Evolutionary conservation across 2,329 filamentous ascomycete genomes (phyloP).

Genomic region (Penicillium sp.): DNA sequence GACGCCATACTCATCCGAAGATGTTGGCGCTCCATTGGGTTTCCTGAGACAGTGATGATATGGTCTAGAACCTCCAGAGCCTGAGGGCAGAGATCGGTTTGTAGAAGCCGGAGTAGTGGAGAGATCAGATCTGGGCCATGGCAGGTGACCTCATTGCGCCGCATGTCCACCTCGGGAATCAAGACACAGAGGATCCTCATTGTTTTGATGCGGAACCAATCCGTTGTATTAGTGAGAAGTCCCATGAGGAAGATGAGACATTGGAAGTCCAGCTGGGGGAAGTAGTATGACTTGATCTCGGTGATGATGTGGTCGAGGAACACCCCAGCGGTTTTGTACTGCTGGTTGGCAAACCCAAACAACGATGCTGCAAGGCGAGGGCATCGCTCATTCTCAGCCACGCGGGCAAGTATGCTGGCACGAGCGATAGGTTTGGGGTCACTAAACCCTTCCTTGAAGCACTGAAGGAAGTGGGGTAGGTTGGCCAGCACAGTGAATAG

Average conservation of each 20-base stretch:
- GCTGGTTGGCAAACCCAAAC: slow-evolving; percentile 65
- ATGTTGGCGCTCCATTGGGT: slow-evolving; percentile 90
- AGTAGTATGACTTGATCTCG: slow-evolving; percentile 73
- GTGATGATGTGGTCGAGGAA: slow-evolving; percentile 73
- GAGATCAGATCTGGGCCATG: slow-evolving; percentile 96
- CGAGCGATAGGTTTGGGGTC: slow-evolving; percentile 60
- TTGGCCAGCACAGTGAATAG: slow-evolving; percentile 91
- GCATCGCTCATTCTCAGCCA: slow-evolving; percentile 72
- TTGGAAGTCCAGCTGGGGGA: slow-evolving; percentile 78
- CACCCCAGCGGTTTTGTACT: slow-evolving; percentile 68
- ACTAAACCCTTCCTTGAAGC: slow-evolving; percentile 66
- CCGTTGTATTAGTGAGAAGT: slow-evolving; percentile 79
- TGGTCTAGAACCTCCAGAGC: slow-evolving; percentile 89
- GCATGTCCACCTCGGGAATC: slow-evolving; percentile 90
- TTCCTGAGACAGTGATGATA: slow-evolving; percentile 90
- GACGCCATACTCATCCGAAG: slow-evolving; percentile 98
- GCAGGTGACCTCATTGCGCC: slow-evolving; percentile 80
- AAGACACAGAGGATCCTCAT: slow-evolving; percentile 86
- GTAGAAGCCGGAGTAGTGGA: slow-evolving; percentile 80
- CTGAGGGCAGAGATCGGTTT: slow-evolving; percentile 91
- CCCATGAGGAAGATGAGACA: slow-evolving; percentile 89
- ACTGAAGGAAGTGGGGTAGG: slow-evolving; percentile 77
- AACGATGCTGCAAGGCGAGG: slow-evolving; percentile 67
- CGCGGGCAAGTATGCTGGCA: slow-evolving; percentile 67
- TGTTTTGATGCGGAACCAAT: slow-evolving; percentile 89